Base-by-base conservation (phyloP, 306 rosid species). In the Prunus campanulata region DNA sequence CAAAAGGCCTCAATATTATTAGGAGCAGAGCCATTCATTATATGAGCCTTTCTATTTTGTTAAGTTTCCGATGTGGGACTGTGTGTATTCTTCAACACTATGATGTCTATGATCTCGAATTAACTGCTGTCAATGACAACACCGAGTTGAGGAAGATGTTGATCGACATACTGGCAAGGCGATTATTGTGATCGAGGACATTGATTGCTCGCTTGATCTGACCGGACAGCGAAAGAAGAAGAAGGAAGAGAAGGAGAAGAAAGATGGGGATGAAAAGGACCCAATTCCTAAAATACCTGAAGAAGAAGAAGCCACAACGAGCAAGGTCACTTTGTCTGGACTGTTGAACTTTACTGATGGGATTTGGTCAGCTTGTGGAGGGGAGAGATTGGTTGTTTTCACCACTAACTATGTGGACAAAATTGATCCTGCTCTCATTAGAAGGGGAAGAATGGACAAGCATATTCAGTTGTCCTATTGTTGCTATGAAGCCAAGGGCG, bases 401-500 rank as follows among this genome's bases (percentile, higher is more conserved):
- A 88, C 93, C 1, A 82, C 91, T 0, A 92, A 87, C 44, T 81
- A 70, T 73, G 83, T 82, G n/a, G 90, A 90, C 4, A 92, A 86
- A 47, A 87, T 88, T 22, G 93, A 89, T 30, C 90, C 86, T 55
- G 97, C 95, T 35, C 49, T 91, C 0, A 88, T 88, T 13, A 76
- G 93, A 76, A 89, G 89, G 22, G 94, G 95, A 25, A 78, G 91
- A 46, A 88, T 87, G 95, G 93, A 92, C 13, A 92, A 88, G 81
- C 93, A 85, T 70, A 90, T 92, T 4, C 86, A 88, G 48, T n/a
- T 90, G 77, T 85, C 96, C 0, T 88, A 84, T 44, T 92, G 91
- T 56, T 32, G 90, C 20, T 32, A 32, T 1, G 39, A 32, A 32
- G 39, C 1, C 39, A 32, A 32, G 6, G 32, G 39, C 0, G 1